A percentile compares a stretch with the other conserved stretches of the same genome.
These are phyloP conservation scores for Rhazya stricta DNA, from an alignment of 257 asterid genomes.

Conservation along the genomic window DNA sequence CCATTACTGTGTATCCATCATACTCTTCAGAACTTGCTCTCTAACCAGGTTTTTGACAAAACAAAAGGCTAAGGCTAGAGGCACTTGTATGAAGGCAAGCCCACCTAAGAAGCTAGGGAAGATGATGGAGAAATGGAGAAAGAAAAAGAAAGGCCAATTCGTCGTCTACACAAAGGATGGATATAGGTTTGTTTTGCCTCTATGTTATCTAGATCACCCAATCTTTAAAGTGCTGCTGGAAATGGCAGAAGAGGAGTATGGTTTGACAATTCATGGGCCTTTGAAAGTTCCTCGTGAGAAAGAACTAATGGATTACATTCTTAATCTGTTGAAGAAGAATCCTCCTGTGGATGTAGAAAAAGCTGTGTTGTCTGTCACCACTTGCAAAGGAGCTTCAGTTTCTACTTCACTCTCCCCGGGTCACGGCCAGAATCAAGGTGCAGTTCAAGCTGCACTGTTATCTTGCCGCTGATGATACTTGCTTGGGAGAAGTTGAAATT, in stretches of 20 bases:
- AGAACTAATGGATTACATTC: conserved; percentile 32
- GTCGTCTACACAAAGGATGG: conserved; percentile 49
- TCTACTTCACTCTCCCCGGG: not conserved
- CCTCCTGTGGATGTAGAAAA: conserved; percentile 22
- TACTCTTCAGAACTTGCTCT: not conserved
- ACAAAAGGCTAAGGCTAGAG: not conserved
- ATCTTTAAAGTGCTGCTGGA: conserved; percentile 46
- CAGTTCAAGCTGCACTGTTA: conserved; percentile 14
- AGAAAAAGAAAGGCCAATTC: conserved; percentile 34
- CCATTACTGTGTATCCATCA: not conserved
- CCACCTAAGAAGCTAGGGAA: conserved; percentile 36
- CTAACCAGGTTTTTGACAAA: not conserved
- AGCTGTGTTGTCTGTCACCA: conserved; percentile 12
- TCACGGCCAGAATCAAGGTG: conserved; percentile 16
- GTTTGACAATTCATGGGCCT: conserved; percentile 36
- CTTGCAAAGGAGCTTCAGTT: conserved; percentile 15
- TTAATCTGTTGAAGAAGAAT: conserved; percentile 22
- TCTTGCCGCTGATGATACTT: conserved; percentile 12
- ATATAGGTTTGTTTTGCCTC: conserved; percentile 33
- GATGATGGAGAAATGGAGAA: conserved; percentile 36
- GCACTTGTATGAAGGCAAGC: conserved; percentile 29
- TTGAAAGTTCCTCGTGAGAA: conserved; percentile 44
- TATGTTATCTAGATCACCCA: conserved; percentile 42
- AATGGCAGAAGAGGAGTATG: conserved; percentile 60
- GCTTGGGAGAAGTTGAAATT: not conserved